These are phyloP conservation scores for Aspergillus heteromorphus DNA, from an alignment of 495 filamentous ascomycete species.

Conservation along the genomic window DNA sequence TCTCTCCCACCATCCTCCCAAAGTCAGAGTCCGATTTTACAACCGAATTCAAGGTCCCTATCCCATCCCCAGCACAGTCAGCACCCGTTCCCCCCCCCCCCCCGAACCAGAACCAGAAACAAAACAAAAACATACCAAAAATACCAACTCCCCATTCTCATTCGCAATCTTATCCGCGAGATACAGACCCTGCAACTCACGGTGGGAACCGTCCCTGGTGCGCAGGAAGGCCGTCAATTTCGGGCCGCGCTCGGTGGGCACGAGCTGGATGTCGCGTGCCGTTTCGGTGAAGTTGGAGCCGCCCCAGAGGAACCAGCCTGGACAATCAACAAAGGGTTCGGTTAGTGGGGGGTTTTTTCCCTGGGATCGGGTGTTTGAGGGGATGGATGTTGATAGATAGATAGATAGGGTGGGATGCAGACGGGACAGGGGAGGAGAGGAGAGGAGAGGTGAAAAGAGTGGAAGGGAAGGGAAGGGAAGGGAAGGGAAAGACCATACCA, in stretches of 20 bases:
- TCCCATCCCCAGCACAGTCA: neutral
- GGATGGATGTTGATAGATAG: too few species aligned
- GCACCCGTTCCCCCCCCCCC: too few species aligned
- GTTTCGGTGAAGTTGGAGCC: conserved; percentile 14
- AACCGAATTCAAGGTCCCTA: neutral
- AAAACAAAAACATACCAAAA: conserved; percentile 1
- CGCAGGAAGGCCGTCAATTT: conserved; percentile 14
- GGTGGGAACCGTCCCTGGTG: conserved; percentile 3
- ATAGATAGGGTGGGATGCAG: too few species aligned
- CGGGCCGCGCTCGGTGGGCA: conserved; percentile 8
- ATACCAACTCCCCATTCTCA: conserved; percentile 11
- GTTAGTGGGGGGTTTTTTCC: neutral
- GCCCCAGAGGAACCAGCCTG: conserved; percentile 21
- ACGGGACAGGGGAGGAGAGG: too few species aligned
- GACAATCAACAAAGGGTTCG: neutral
- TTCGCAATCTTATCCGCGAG: conserved; percentile 16
- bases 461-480: neutral
- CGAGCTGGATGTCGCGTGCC: conserved; percentile 11
- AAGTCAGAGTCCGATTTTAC: too few species aligned
- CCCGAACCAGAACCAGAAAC: neutral
- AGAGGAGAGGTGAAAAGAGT: neutral
- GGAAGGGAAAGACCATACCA: conserved; percentile 2
- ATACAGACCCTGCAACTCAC: conserved; percentile 15
- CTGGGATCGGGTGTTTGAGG: too few species aligned
- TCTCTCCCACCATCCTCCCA: too few species aligned